Base-by-base conservation (phyloP, 2,329 filamentous ascomycete species). In the Lizonia empirigonia region DNA sequence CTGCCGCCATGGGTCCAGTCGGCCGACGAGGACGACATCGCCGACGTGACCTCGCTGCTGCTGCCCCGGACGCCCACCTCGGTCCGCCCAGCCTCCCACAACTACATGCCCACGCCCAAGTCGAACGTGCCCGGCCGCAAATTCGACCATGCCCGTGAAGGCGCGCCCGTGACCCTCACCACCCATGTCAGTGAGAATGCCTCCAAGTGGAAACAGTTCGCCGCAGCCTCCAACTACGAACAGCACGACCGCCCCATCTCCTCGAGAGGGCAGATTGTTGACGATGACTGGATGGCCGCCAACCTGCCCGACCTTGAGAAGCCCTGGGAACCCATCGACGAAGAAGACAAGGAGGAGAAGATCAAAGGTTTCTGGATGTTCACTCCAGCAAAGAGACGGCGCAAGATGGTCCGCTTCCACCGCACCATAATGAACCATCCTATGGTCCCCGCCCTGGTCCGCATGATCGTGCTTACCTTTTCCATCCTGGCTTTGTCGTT, bases 371-470 rank as follows among this genome's bases (percentile, higher is more conserved):
- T 80, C 59, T 81, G 78, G 68, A 60, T 80, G 40, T 74, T 79
- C 50, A 77, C 66, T 52, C 70, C 73, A 9, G 70, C 72, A 18
- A 79, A 80, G 60, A 76, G 80, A 40, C 76, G 80, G 59, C 76
- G 77, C 50, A 81, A 79, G 74, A 73, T 81, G 55, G 83, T 85
- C 67, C 82, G 85, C 47, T 73, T 88, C 41, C 88, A 88, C 79
- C 81, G 82, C 44, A 82, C 84, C 29, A 78, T 95, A 22, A 79
- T 96, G 65, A 86, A 87, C 51, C 91, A 92, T 66, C 88, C 91
- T 10, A 86, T 97, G 58, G 88, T 96, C 1, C 94, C 94, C 2
- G 78, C 97, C 46, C 78, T 89, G 12, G 90, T 96, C 70, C 89
- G 94, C 44, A 76, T 96, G 16, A 87, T 84, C 12, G 90, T 96